phyloP scores from a whole-genome alignment of 768 basidiomycete genomes.

The Pisolithus marmoratus region DNA sequence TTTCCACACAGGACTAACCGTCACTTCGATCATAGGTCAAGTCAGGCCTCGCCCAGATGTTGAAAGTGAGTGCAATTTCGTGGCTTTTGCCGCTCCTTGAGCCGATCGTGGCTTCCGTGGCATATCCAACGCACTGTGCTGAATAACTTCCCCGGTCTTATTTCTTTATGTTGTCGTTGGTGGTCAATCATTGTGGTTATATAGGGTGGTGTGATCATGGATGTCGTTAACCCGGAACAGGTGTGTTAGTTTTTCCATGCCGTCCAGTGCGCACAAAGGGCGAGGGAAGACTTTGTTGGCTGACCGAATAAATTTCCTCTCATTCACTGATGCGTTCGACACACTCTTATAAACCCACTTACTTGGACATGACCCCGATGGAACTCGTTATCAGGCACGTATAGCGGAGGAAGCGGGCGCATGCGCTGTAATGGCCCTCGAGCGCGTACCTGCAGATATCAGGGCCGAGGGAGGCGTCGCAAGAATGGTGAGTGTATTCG shows the following conservation, averaged over 20 bases:
- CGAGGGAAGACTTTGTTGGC: neutral
- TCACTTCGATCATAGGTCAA: slow-evolving; percentile 56
- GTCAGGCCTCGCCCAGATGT: slow-evolving; percentile 93
- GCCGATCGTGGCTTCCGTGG: neutral
- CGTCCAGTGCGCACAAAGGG: neutral
- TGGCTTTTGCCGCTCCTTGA: neutral
- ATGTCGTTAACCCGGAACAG: slow-evolving; percentile 80
- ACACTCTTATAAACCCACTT: neutral
- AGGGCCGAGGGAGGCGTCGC: slow-evolving; percentile 89
- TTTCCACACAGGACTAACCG: neutral
- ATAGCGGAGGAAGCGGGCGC: slow-evolving; percentile 98
- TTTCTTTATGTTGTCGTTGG: slow-evolving; percentile 1
- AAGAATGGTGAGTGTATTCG: slow-evolving; percentile 66
- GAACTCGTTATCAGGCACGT: slow-evolving; percentile 53
- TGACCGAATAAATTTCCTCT: neutral
- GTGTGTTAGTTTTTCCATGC: slow-evolving; percentile 20
- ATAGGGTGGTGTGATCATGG: slow-evolving; percentile 91
- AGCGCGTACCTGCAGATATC: slow-evolving; percentile 94
- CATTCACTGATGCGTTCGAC: slow-evolving; percentile 18
- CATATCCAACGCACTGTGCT: neutral
- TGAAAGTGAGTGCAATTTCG: slow-evolving; percentile 54
- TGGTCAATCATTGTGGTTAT: slow-evolving; percentile 1
- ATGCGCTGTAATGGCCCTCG: slow-evolving; percentile 96
- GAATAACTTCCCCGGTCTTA: neutral
- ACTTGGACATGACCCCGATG: neutral